phyloP scores from a whole-genome alignment of 495 filamentous ascomycete species.

The Gamarada debralockiae region DNA sequence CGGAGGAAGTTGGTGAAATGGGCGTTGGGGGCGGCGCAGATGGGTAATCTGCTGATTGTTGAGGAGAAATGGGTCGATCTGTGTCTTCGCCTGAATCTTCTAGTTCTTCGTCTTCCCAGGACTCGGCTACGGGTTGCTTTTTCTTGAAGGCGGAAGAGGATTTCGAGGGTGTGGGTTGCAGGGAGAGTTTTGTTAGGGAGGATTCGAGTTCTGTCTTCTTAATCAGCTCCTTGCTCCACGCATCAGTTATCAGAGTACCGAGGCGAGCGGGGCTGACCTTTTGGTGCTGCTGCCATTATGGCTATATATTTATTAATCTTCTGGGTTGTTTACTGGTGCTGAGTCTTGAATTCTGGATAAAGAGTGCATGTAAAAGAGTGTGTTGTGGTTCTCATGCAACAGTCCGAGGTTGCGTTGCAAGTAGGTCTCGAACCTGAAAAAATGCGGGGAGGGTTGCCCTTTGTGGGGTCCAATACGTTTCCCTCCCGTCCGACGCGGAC shows the following conservation, averaged over 20 bases:
- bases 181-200: constrained; percentile 20
- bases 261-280: no score
- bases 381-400: no score
- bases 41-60: constrained; percentile 23
- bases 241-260: no score
- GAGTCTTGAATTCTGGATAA: no score
- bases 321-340: no score
- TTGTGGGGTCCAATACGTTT: no score
- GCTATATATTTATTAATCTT: no score
- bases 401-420: no score
- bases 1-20: constrained; percentile 20
- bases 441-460: no score
- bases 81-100: constrained; percentile 16
- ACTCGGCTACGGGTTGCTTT: constrained; percentile 17
- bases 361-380: no score
- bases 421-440: no score
- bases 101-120: constrained; percentile 29
- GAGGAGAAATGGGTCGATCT: constrained; percentile 18
- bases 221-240: neutral
- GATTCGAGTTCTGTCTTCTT: constrained; percentile 22
- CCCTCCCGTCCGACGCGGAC: no score
- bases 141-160: constrained; percentile 7
- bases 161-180: constrained; percentile 18
- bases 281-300: constrained; percentile 3
- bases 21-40: constrained; percentile 29